Evolutionary conservation across 2,329 filamentous ascomycete species (phyloP), one percentile per base, ranked within the genome.

Genomic region (Ophiostoma quercus): DNA sequence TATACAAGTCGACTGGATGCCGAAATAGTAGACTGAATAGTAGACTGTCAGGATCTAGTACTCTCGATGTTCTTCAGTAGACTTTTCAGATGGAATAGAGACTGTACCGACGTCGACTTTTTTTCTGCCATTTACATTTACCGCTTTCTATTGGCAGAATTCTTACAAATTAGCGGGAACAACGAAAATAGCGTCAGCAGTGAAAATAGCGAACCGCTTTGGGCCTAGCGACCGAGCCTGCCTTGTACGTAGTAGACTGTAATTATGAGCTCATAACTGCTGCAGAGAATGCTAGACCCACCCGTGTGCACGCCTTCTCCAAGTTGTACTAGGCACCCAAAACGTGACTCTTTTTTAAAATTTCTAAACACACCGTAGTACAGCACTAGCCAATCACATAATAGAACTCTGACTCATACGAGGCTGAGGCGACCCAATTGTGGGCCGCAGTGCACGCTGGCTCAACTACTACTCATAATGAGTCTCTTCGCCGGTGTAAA

Each of bases 381-480:
- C 65, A 14, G 19, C 51, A 25, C 22, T 25, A 32, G 22, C 62
- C n/a, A 22, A 65, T 65, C 62, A 65, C 34, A 65, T 19, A 34
- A 25, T 12, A 14, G 34, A 19, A 22, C 11, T 67, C 54, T 71
- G 71, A 71, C 67, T 71, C 71, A 71, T 68, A 70, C 71, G 69
- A 71, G 71, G 71, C 71, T 71, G 71, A 70, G 68, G 14, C 39
- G 34, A 69, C 14, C 66, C 34, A 71, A 67, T 68, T 70, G 66
- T 72, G 51, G n/a, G 16, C 8, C 11, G 8, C 51, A 9, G 9
- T 14, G 51, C n/a, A 12, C 51, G 12, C 51, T 57, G 51, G 47
- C n/a, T 54, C n/a, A 57, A 57, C 51, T 57, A 25, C 51, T 57
- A 57, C 51, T 57, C 51, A 57, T 57, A 57, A 57, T 57, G 51